Conservation (phyloP, 495 filamentous ascomycete genomes). For the Penicillium turbatum region DNA sequence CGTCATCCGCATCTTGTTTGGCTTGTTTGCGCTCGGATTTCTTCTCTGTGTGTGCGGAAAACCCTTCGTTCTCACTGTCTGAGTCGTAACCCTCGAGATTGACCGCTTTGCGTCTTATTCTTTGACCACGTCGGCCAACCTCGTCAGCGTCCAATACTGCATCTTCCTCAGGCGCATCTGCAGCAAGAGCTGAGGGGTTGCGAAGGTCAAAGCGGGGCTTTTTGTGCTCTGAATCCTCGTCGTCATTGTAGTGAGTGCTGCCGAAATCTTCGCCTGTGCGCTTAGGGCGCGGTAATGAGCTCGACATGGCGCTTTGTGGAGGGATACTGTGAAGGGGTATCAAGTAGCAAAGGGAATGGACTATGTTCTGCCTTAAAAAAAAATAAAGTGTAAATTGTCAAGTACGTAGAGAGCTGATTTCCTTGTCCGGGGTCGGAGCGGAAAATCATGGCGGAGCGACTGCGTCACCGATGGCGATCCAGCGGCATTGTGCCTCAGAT, state of each 20-base stretch:
- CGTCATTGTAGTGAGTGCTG: constrained; percentile 61
- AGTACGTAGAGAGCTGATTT: no score
- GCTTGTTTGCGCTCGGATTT: constrained; percentile 50
- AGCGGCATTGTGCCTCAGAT: constrained; percentile 1
- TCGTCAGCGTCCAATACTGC: constrained; percentile 84
- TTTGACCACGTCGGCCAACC: constrained; percentile 73
- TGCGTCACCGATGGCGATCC: constrained; percentile 38
- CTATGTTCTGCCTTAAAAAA: constrained; percentile 9
- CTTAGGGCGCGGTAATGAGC: constrained; percentile 69
- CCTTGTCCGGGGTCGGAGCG: no score
- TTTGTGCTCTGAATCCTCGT: constrained; percentile 56
- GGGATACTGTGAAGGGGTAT: neutral
- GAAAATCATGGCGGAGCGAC: constrained; percentile 43
- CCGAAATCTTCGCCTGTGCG: constrained; percentile 75
- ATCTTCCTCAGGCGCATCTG: constrained; percentile 73
- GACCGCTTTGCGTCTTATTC: constrained; percentile 83
- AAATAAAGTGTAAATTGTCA: neutral
- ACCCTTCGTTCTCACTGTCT: constrained; percentile 89
- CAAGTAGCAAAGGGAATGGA: neutral
- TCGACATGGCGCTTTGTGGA: constrained; percentile 48
- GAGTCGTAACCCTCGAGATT: constrained; percentile 96
- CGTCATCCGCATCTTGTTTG: constrained; percentile 47
- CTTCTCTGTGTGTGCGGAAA: constrained; percentile 62
- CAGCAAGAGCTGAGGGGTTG: constrained; percentile 85
- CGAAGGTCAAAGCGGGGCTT: constrained; percentile 93